Base-by-base conservation (phyloP, 2,329 filamentous ascomycete genomes). In the Ophiostoma populinum region DNA sequence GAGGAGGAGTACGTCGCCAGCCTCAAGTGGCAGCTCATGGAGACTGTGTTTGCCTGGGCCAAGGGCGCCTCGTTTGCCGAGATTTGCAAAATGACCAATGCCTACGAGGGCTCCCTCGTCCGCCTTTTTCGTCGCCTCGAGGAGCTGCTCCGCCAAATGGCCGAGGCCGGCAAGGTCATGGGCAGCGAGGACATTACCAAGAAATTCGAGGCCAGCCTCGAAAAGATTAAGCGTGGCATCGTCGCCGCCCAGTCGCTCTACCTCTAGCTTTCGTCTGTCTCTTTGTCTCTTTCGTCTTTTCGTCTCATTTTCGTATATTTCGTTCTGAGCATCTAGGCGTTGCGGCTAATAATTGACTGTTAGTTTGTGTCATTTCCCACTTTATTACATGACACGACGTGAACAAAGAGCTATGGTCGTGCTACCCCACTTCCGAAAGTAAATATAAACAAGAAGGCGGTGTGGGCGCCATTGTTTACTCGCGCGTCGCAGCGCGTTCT, bases 41-140 rank as follows among this genome's bases (percentile, higher is more conserved):
- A 94, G 51, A 90, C 93, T 24, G 86, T 98, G 4, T 80, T 76
- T 49, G 70, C 80, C 6, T 98, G 90, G 90, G 78, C 83, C 5
- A 79, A 90, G 45, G 90, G 87, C 33, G 80, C 79, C 46, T 75
- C 80, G 1, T 98, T 98, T 61, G 74, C 80, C 1, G 76, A 93
- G 47, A 94, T 98, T 42, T 95, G 90, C 59, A 92, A 92, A 82
- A 94, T 98, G 86, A 95, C 90, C 19, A 87, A 94, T 48, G 82
- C 87, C 19, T 98, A 94, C 56, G 90, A 98, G 61, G 90, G 90
- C 40, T 94, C 83, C 39, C 63, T 98, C 41, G 95, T 98, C 47
- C 83, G 90, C 32, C 74, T 94, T 25, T 98, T 98, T 72, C 80
- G 90, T 36, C 80, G 90, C 15, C 65, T 98, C 21, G 90, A 98